Conservation (phyloP, 352 stramenopile genomes). For the Phytophthora fragariae region DNA sequence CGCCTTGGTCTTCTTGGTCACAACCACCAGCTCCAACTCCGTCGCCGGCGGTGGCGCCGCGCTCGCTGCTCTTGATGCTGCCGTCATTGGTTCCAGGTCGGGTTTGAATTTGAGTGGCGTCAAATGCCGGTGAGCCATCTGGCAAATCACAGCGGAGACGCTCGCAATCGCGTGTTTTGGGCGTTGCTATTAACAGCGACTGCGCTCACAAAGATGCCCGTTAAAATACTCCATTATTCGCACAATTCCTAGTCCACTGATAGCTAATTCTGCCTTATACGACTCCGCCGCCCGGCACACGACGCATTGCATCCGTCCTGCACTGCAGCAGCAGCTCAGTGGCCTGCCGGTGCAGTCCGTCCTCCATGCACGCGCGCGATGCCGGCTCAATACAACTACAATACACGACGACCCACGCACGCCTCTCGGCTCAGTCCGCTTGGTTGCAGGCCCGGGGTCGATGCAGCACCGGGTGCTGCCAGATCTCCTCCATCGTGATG, state of each 20-base stretch:
- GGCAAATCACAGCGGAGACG: not conserved
- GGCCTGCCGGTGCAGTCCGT: not conserved
- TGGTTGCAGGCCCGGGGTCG: slow-evolving; percentile 13
- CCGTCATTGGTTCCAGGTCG: not conserved
- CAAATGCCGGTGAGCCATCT: slow-evolving; percentile 4
- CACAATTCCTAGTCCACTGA: slow-evolving; percentile 21
- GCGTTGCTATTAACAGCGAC: too few relatives aligned
- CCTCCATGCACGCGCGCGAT: not conserved
- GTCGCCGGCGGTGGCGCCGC: not conserved
- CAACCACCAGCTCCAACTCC: slow-evolving; percentile 37
- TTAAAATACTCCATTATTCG: slow-evolving; percentile 24
- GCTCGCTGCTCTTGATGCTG: not conserved
- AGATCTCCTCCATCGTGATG: slow-evolving; percentile 69
- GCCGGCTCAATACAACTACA: slow-evolving; percentile 15
- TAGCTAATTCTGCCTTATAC: slow-evolving; percentile 25
- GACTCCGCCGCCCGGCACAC: slow-evolving; percentile 3
- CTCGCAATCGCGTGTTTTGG: not conserved
- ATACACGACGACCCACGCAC: slow-evolving; percentile 5
- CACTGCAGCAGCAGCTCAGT: too few relatives aligned
- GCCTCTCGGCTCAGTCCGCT: not conserved
- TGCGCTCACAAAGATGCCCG: not conserved
- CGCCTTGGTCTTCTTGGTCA: slow-evolving; percentile 38
- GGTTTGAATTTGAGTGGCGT: slow-evolving; percentile 11
- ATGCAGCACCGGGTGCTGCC: slow-evolving; percentile 64
- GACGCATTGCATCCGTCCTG: too few relatives aligned